These are phyloP conservation scores for Luvunga scandens DNA, from an alignment of 345 rosid species.

Conservation along the genomic window DNA sequence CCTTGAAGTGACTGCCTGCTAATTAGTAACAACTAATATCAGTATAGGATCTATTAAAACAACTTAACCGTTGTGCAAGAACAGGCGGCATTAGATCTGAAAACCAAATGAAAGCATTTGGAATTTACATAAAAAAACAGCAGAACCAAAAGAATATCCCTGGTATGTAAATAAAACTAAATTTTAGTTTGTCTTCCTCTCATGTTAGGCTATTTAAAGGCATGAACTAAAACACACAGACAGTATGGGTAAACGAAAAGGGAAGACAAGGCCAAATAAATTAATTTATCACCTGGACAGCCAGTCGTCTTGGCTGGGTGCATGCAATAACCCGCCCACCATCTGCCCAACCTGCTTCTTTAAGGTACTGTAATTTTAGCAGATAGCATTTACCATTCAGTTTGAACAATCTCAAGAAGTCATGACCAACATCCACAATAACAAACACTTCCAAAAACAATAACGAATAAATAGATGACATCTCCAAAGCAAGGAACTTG, in stretches of 20 bases:
- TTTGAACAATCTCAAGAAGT: neutral
- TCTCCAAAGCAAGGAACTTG: neutral
- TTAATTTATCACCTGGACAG: slow-evolving; percentile 66
- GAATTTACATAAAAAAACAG: neutral
- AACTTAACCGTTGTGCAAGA: neutral
- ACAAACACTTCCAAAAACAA: neutral
- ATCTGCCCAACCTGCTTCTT: slow-evolving; percentile 99
- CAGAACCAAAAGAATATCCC: neutral
- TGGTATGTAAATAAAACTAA: neutral
- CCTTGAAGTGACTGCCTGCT: slow-evolving; percentile 87
- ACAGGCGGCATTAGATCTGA: neutral
- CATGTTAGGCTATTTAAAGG: neutral
- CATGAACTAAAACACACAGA: neutral
- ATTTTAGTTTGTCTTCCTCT: neutral
- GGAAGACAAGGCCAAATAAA: neutral
- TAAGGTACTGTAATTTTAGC: slow-evolving; percentile 56
- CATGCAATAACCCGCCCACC: slow-evolving; percentile 93
- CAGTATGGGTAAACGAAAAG: neutral
- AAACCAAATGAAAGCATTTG: neutral
- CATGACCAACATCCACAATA: neutral
- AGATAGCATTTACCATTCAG: neutral
- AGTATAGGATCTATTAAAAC: slow-evolving; percentile 3
- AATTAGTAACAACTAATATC: slow-evolving; percentile 16
- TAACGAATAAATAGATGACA: neutral
- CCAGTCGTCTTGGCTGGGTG: slow-evolving; percentile 92